These are phyloP conservation scores for Yamadazyma sp. DNA, from an alignment of 805 yeast species.

Conservation along the genomic window DNA sequence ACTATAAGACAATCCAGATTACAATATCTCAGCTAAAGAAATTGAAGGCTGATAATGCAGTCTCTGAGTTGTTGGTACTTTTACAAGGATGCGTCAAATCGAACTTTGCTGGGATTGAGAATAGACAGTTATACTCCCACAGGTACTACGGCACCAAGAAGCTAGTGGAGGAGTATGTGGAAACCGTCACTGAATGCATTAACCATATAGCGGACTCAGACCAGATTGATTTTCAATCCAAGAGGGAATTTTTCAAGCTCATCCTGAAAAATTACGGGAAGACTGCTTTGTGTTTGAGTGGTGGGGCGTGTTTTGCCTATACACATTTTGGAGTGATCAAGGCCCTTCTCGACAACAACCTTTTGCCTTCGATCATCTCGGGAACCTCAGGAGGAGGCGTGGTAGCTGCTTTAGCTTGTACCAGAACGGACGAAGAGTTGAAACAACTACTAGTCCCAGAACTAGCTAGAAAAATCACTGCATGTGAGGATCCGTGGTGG, in stretches of 20 bases:
- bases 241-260: slow-evolving; percentile 54
- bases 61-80: slow-evolving; percentile 51
- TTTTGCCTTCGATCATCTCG: slow-evolving; percentile 65
- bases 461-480: slow-evolving; percentile 62
- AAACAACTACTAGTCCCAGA: slow-evolving; percentile 55
- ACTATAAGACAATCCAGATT: slow-evolving; percentile 56
- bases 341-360: slow-evolving; percentile 65
- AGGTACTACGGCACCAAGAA: slow-evolving; percentile 73
- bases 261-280: slow-evolving; percentile 67
- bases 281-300: slow-evolving; percentile 69
- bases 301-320: slow-evolving; percentile 79
- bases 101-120: slow-evolving; percentile 79
- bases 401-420: slow-evolving; percentile 69
- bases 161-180: slow-evolving; percentile 54
- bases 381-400: slow-evolving; percentile 85
- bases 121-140: slow-evolving; percentile 68
- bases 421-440: slow-evolving; percentile 69
- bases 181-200: slow-evolving; percentile 51
- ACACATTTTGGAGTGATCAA: slow-evolving; percentile 76
- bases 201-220: slow-evolving; percentile 41
- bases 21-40: slow-evolving; percentile 44
- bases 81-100: slow-evolving; percentile 67
- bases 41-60: slow-evolving; percentile 31
- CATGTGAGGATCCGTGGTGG: slow-evolving; percentile 63
- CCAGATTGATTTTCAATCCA: slow-evolving; percentile 38